A percentile compares a stretch with the other conserved stretches of the same genome.
These are phyloP conservation scores for Penicillium sp. DNA, from an alignment of 2,329 filamentous ascomycete genomes.

Conservation along the genomic window DNA sequence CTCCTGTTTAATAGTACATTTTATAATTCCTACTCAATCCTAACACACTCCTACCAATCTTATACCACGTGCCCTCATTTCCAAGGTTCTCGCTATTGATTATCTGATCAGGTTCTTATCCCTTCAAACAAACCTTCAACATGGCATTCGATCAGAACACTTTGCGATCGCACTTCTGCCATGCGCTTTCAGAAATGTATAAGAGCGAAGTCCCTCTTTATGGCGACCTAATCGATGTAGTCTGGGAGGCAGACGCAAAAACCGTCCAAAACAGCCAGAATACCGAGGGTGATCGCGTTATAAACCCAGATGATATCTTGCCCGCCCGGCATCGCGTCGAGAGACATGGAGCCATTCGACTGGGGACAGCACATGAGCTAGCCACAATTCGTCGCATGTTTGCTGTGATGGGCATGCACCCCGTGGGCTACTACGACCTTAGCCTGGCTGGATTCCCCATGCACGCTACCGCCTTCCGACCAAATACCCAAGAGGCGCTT, in stretches of 20 bases:
- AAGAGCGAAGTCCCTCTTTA: neutral
- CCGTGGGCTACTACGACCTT: neutral
- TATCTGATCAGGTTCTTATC: neutral
- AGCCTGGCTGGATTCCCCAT: neutral
- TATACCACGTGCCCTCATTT: neutral
- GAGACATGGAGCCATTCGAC: neutral
- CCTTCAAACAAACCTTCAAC: neutral
- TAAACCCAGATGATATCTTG: slow-evolving; percentile 27
- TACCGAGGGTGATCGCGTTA: neutral
- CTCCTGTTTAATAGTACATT: neutral
- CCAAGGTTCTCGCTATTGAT: neutral
- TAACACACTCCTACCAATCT: neutral
- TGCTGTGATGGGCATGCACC: neutral
- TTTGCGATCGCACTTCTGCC: neutral
- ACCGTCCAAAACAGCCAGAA: slow-evolving; percentile 10
- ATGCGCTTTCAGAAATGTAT: neutral
- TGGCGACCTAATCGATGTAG: neutral
- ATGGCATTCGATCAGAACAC: neutral
- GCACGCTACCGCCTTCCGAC: slow-evolving; percentile 42
- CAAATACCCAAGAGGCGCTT: slow-evolving; percentile 37
- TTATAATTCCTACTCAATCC: neutral
- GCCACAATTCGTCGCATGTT: neutral
- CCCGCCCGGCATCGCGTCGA: neutral
- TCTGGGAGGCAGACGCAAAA: neutral
- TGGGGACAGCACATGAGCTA: neutral